Percentiles rank a stretch among this genome's conserved stretches.
Evolutionary conservation across 768 basidiomycete genomes (phyloP).

Genomic region (Collybia nuda): DNA sequence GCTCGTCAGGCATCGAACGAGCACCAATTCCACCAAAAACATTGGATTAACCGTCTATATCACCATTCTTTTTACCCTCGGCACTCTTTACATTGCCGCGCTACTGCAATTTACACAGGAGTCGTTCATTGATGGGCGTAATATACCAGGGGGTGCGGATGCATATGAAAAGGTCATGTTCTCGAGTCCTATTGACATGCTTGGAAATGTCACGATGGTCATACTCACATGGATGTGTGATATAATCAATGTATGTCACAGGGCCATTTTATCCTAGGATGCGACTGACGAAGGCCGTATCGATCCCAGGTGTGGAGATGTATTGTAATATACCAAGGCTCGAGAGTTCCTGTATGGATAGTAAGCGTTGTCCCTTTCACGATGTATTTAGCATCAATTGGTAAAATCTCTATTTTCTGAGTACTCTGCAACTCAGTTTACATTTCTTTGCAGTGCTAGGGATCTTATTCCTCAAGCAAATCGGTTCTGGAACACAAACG

Average conservation of each 20-base stretch:
- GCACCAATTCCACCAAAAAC: not conserved
- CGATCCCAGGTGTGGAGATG: constrained; percentile 8
- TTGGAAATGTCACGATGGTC: constrained; percentile 10
- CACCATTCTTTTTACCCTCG: constrained; percentile 17
- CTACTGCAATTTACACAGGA: constrained; percentile 17
- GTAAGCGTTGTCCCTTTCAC: constrained; percentile 2
- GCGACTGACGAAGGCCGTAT: too few relatives aligned
- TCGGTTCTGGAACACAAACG: not conserved
- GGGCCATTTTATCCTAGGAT: not conserved
- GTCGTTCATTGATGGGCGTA: constrained; percentile 18
- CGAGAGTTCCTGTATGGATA: constrained; percentile 3
- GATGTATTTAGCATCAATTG: constrained; percentile 5
- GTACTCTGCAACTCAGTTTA: not conserved
- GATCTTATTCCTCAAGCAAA: constrained; percentile 10
- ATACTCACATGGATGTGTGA: constrained; percentile 12
- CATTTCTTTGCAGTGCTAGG: constrained; percentile 1
- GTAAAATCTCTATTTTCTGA: not conserved
- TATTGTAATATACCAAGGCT: not conserved
- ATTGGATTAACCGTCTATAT: constrained; percentile 14
- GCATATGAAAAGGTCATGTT: constrained; percentile 12
- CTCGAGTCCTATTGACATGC: constrained; percentile 12
- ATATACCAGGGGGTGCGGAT: constrained; percentile 17
- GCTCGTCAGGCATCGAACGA: not conserved
- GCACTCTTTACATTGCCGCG: constrained; percentile 13
- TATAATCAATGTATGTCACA: constrained; percentile 5